Base-by-base conservation (phyloP, 352 stramenopile species). In the Phytophthora melonis region DNA sequence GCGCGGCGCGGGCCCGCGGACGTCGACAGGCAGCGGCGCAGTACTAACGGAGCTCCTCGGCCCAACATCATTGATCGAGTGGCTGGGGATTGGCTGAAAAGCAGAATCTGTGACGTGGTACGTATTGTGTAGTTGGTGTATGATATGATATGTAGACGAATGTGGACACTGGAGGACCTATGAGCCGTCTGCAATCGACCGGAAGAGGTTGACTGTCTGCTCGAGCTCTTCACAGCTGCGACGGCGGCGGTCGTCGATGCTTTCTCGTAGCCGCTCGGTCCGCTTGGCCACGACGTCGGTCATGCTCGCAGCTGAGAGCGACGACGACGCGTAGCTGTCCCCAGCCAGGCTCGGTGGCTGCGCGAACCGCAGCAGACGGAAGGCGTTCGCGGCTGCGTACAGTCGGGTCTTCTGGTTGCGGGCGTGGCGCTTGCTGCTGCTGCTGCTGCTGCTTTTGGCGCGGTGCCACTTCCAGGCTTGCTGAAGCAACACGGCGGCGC, bases 341-440 rank as follows among this genome's bases (percentile, higher is more conserved):
- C 66, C 67, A 34, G 74, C 74, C 18, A 76, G 39, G 1, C 47
- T 71, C 34, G 75, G 66, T 2, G 72, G 78, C 32, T 86, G 81
- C 5, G 79, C 79, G 58, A 91, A 91, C 9, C 84, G 80, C 11
- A 89, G 58, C 13, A 91, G 70, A 59, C 82, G 78, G 41, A 83
- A 79, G 4, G 74, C 74, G 52, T 91, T 80, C 2, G 82, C 82
- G 1, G 84, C 82, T 0, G 75, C 78, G 47, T 91, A 89, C 50
- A 89, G 25, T 0, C 74, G 72, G 19, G 70, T 67, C 55, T 81
- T 87, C 43, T 67, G 55, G 39, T 21, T 63, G 54, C 58, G 21
- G 27, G 36, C 49, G 47, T 69, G 69, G 16, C 62, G 52, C 18
- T 50, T 66, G 52, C 2, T 25, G 52, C 2, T 50, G 30, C n/a